Conservation (phyloP, 192 early-diverging fungal species). For the Backusella westeae region DNA sequence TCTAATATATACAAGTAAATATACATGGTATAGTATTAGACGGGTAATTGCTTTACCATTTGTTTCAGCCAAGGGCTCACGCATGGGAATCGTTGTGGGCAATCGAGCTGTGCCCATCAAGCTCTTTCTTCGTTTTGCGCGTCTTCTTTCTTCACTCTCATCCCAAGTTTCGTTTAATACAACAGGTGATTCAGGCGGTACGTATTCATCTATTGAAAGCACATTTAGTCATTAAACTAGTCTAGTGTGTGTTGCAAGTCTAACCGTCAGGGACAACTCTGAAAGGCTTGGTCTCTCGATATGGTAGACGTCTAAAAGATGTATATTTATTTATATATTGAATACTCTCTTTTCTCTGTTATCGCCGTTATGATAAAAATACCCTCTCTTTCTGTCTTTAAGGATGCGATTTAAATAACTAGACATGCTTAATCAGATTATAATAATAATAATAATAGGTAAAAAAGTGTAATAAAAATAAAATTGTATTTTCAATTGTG, state of each 20-base stretch:
- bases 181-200: background rate
- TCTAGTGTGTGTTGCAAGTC: background rate
- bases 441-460: no score
- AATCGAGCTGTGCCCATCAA: background rate
- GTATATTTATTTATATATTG: no score
- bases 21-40: no score
- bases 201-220: background rate
- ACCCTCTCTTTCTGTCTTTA: background rate
- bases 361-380: background rate
- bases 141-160: background rate
- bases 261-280: background rate
- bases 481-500: no score
- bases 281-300: background rate
- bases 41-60: background rate
- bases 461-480: no score
- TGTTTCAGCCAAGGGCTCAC: background rate
- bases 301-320: background rate
- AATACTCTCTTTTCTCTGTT: background rate
- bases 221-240: background rate
- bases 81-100: background rate
- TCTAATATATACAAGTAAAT: background rate
- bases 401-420: background rate
- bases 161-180: background rate
- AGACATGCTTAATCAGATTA: background rate
- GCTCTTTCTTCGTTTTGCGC: background rate